These are phyloP conservation scores for Persicaria maculosa DNA, from an alignment of 148 eudicot genomes.

Conservation along the genomic window DNA sequence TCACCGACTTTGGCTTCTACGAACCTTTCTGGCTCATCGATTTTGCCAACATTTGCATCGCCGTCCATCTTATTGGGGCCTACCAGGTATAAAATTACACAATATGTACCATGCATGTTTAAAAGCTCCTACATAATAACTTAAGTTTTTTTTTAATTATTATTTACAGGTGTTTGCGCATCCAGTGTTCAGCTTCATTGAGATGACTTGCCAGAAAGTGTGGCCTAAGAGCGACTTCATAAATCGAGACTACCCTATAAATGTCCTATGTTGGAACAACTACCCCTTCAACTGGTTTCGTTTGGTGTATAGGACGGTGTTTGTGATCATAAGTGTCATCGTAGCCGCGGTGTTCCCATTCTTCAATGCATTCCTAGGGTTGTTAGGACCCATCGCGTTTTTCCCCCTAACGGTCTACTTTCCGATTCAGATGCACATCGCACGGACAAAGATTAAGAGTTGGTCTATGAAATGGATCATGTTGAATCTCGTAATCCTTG, in stretches of 20 bases:
- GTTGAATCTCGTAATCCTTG: slow-evolving; percentile 25
- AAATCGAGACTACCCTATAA: slow-evolving; percentile 23
- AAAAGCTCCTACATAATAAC: not conserved
- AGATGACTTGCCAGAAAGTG: slow-evolving; percentile 17
- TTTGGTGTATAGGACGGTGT: slow-evolving; percentile 38
- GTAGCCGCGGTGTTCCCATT: slow-evolving; percentile 54
- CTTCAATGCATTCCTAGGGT: slow-evolving; percentile 55
- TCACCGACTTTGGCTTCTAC: slow-evolving; percentile 63
- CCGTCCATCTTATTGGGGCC: slow-evolving; percentile 56
- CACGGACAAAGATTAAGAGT: slow-evolving; percentile 22
- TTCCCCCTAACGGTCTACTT: slow-evolving; percentile 63
- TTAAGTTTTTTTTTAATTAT: not conserved
- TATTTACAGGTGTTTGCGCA: slow-evolving; percentile 34
- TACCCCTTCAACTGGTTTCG: slow-evolving; percentile 28
- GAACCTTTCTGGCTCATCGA: slow-evolving; percentile 79
- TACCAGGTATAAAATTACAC: slow-evolving; percentile 44
- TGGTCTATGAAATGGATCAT: slow-evolving; percentile 28
- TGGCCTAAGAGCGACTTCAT: slow-evolving; percentile 43
- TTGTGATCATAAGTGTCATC: slow-evolving; percentile 28
- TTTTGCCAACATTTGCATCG: slow-evolving; percentile 50
- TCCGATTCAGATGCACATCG: slow-evolving; percentile 51
- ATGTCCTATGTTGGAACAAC: slow-evolving; percentile 13
- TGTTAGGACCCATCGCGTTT: slow-evolving; percentile 42
- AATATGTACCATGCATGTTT: not conserved
- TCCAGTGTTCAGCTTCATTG: slow-evolving; percentile 42